Base-by-base conservation (phyloP, 768 basidiomycete species). In the Leccinum subtestaceum region DNA sequence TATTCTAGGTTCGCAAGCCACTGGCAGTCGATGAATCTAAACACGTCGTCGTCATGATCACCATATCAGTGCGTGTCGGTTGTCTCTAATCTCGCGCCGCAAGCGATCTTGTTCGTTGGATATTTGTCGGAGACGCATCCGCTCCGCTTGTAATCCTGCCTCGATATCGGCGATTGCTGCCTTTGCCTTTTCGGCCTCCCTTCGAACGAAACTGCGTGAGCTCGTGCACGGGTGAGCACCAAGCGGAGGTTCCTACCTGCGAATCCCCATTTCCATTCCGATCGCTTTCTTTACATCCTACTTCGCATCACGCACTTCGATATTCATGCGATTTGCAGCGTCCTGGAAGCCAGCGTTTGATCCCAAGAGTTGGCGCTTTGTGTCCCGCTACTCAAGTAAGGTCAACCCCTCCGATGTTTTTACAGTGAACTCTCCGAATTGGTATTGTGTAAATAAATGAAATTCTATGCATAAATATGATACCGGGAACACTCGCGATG, bases 181-280 rank as follows among this genome's bases (percentile, higher is more conserved):
- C 64, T 82, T 88, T 6, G 89, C 88, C 53, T 76, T 81, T 52
- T 88, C 87, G 17, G 88, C 80, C 57, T 93, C 91, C 91, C 90
- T 93, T 61, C 47, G 29, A 25, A 57, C 13, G 13, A 38, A 48
- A 13, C 10, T 2, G 34, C 2, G 52, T 46, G 55, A 63, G 32
- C 32, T 32, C 31, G 31, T 51, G 19, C 61, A 55, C 25, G 52
- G 31, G 32, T 46, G 25, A n/a, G 36, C 40, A 32, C 53, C 1
- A 13, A 31, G 47, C 2, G 51, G 21, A 12, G 36, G 13, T 31
- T 4, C 70, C 31, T 31, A 31, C 31, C 31, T 10, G 31, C 31
- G 9, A 11, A 31, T 31, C 31, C 10, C 10, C 31, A 10, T 31
- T 31, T 31, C 31, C 31, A 11, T 11, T 31, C 10, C 9, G 31